These are phyloP conservation scores for Lipomyces anomalus DNA, from an alignment of 805 yeast species.

Conservation along the genomic window DNA sequence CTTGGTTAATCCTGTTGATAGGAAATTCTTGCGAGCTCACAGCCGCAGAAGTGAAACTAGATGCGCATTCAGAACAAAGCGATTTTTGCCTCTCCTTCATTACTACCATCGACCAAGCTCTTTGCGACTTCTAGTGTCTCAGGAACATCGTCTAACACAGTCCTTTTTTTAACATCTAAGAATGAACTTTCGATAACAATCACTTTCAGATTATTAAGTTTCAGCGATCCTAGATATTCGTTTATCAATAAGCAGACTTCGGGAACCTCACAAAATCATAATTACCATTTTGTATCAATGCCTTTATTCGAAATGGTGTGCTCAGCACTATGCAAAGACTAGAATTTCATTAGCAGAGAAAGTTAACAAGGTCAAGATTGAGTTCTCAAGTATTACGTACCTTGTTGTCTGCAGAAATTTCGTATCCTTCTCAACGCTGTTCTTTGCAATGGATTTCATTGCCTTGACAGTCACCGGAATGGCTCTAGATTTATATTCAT, in stretches of 20 bases:
- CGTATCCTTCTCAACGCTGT: slow-evolving; percentile 6
- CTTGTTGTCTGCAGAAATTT: neutral
- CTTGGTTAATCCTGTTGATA: too few species aligned
- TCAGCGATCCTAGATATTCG: slow-evolving; percentile 2
- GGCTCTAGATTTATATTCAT: slow-evolving; percentile 2
- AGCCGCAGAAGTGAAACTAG: too few species aligned
- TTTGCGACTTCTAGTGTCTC: slow-evolving; percentile 13
- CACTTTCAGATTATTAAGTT: slow-evolving; percentile 4
- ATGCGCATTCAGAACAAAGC: too few species aligned
- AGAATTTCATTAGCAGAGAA: too few species aligned
- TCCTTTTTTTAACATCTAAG: slow-evolving; percentile 15
- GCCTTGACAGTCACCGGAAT: slow-evolving; percentile 4
- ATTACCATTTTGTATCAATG: slow-evolving; percentile 5
- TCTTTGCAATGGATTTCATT: slow-evolving; percentile 17
- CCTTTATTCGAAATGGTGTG: slow-evolving; percentile 11
- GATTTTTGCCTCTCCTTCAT: neutral
- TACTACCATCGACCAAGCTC: slow-evolving; percentile 1
- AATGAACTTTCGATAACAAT: slow-evolving; percentile 16
- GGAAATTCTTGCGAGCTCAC: too few species aligned
- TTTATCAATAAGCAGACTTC: neutral
- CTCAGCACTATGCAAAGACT: slow-evolving; percentile 8
- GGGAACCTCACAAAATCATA: too few species aligned
- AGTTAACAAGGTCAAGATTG: too few species aligned
- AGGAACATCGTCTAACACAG: slow-evolving; percentile 19
- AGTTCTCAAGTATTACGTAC: slow-evolving; percentile 5